Base-by-base conservation (phyloP, 1,284 basidiomycete genomes). In the Leccinum subfulvum region DNA sequence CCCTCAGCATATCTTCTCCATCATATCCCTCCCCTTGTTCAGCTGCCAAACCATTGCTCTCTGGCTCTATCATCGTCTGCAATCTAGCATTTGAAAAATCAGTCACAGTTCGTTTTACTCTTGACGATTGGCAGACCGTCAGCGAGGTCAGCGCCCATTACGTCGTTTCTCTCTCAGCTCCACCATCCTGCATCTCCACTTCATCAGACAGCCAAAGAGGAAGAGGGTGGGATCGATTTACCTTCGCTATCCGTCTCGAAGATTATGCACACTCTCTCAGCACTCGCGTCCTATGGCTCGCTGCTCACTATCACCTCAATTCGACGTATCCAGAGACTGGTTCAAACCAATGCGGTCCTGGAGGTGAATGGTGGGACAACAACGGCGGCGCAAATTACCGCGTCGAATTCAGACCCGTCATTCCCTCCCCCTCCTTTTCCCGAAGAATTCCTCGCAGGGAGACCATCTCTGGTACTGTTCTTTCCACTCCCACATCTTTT, bases 51-150 rank as follows among this genome's bases (percentile, higher is more conserved):
- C 73, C 54, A 18, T 79, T 71, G 21, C 81, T 80, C 68, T 84
- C 74, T 4, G 94, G 92, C n/a, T 84, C 86, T 6, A 79, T 97
- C 55, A 82, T 93, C 58, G 92, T 95, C 41, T 85, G 89, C 69
- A 97, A 97, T 75, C 67, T 96, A 57, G 81, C 92, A 0, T 98
- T 93, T 70, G 88, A 94, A 75, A 98, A 98, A 77, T 84, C 85
- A 66, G 90, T 98, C 59, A 88, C 86, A 1, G 84, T 97, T 0
- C 84, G 96, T 13, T 98, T 97, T 76, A 98, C 96, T 1, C 81
- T 96, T 59, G 96, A 98, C 76, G 87, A 91, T 64, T 98, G 96
- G 96, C 86, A 91, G 67, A 98, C 95, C 1, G 93, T 92, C 1
- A 91, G 88, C 57, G 96, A 98, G 75, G 94, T 97, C 18, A 80